Conservation (phyloP, 441 rosid genomes). For the Gossypium gossypioides region DNA sequence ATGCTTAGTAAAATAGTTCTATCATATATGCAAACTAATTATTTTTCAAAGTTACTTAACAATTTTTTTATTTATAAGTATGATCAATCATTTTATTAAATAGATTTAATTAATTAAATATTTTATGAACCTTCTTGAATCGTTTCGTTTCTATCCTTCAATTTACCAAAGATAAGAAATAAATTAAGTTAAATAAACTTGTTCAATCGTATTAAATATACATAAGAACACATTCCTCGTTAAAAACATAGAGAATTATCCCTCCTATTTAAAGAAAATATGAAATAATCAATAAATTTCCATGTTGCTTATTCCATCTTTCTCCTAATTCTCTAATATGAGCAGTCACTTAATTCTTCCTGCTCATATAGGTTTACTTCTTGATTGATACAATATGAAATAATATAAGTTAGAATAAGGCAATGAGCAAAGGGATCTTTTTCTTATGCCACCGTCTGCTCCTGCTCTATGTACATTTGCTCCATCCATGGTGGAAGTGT, state of each 20-base stretch:
- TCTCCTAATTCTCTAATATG: slow-evolving; percentile 2
- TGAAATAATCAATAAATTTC: slow-evolving; percentile 26
- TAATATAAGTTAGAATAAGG: slow-evolving; percentile 16
- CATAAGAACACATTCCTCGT: background rate
- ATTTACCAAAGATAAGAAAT: no score
- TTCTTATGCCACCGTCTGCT: slow-evolving; percentile 75
- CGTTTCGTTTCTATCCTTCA: no score
- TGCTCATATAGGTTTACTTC: background rate
- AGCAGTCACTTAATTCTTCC: slow-evolving; percentile 16
- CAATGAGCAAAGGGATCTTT: slow-evolving; percentile 14
- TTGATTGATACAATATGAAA: slow-evolving; percentile 1
- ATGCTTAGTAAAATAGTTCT: no score
- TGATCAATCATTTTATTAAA: no score
- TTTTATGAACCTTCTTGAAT: no score
- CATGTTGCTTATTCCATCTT: slow-evolving; percentile 10
- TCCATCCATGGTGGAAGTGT: slow-evolving; percentile 54
- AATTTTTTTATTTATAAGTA: no score
- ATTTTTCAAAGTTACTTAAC: no score
- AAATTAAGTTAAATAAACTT: no score
- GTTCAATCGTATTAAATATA: no score
- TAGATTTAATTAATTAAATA: no score
- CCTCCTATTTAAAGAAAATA: slow-evolving; percentile 17
- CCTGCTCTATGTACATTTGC: slow-evolving; percentile 72
- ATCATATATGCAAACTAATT: no score
- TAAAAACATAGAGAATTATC: slow-evolving; percentile 8